These are phyloP conservation scores for Fraxinus velutina DNA, from an alignment of 305 asterid species.

Conservation along the genomic window DNA sequence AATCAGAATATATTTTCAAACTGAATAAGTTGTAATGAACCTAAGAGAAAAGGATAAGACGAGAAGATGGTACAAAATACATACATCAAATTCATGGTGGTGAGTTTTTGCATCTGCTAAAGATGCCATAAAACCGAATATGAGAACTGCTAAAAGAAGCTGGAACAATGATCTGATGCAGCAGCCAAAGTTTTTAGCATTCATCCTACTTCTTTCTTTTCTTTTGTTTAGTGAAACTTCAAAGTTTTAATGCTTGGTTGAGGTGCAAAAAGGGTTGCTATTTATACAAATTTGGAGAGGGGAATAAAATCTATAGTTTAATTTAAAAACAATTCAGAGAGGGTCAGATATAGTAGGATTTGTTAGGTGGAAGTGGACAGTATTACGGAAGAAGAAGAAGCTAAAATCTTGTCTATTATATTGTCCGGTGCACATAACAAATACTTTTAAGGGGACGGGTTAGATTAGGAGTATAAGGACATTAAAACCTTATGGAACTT, in stretches of 20 bases:
- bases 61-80: neutral
- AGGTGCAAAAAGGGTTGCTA: slow-evolving; percentile 6
- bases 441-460: neutral
- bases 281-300: slow-evolving; percentile 26
- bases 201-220: slow-evolving; percentile 13
- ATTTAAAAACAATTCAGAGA: slow-evolving; percentile 2
- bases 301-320: neutral
- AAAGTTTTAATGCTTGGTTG: slow-evolving; percentile 7
- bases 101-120: slow-evolving; percentile 43
- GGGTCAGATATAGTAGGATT: neutral
- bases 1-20: neutral
- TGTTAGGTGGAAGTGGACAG: neutral
- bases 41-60: neutral
- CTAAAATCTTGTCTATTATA: neutral
- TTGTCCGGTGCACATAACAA: neutral
- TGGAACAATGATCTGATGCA: slow-evolving; percentile 7
- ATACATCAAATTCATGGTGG: slow-evolving; percentile 44
- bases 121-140: slow-evolving; percentile 10
- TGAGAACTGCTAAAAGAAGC: slow-evolving; percentile 29
- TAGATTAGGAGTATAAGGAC: neutral
- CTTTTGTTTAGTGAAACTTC: neutral
- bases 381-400: neutral
- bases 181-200: slow-evolving; percentile 18
- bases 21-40: neutral
- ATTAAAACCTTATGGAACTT: slow-evolving; percentile 24